These are phyloP conservation scores for Torulaspora maleeae DNA, from an alignment of 805 yeast species.

Conservation along the genomic window DNA sequence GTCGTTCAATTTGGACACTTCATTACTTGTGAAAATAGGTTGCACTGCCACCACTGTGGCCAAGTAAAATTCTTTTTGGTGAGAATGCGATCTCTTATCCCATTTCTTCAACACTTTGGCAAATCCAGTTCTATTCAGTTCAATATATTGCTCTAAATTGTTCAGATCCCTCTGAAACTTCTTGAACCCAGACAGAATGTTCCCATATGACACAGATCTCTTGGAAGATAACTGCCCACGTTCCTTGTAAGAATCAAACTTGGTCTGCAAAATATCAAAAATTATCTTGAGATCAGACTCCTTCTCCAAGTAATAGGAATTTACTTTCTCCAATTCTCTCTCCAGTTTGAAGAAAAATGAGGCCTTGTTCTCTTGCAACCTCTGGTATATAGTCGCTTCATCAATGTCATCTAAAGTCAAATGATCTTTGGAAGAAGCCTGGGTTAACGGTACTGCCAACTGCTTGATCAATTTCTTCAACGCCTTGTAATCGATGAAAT, in stretches of 20 bases:
- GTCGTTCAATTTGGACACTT: conserved; percentile 80
- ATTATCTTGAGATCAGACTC: conserved; percentile 82
- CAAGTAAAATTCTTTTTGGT: conserved; percentile 85
- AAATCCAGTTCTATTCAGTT: conserved; percentile 92
- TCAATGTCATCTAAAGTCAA: conserved; percentile 38
- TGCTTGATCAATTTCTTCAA: conserved; percentile 87
- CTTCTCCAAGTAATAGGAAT: conserved; percentile 84
- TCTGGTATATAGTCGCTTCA: conserved; percentile 40
- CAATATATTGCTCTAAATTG: conserved; percentile 87
- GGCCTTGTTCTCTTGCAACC: conserved; percentile 84
- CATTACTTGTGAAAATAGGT: conserved; percentile 90
- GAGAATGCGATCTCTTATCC: conserved; percentile 95
- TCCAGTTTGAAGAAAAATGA: conserved; percentile 83
- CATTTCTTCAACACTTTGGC: conserved; percentile 93
- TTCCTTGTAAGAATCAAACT: conserved; percentile 49
- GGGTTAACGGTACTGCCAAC: conserved; percentile 47
- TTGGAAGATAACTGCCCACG: conserved; percentile 49
- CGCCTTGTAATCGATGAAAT: conserved; percentile 92
- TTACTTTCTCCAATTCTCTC: conserved; percentile 92
- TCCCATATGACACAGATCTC: conserved; percentile 71
- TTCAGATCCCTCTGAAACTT: conserved; percentile 85
- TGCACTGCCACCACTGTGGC: conserved; percentile 93
- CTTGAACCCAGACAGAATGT: conserved; percentile 82
- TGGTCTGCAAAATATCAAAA: conserved; percentile 68
- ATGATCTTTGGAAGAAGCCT: conserved; percentile 19